Evolutionary conservation across 352 stramenopile species (phyloP).

Genomic region (Thalassiosira hispida): DNA sequence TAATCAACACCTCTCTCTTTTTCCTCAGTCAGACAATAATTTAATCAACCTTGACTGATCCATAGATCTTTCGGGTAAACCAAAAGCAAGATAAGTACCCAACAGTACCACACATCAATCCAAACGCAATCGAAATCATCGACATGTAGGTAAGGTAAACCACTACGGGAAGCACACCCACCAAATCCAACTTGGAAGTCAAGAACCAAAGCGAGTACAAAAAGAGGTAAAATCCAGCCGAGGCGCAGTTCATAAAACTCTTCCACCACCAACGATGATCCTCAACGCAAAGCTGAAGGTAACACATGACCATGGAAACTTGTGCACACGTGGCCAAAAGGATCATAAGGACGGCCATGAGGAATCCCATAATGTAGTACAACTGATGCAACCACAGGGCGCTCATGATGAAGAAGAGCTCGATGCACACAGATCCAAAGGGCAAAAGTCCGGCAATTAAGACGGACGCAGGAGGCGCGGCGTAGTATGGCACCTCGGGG

Average conservation of each 20-base stretch:
- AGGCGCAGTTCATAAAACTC: constrained; percentile 95
- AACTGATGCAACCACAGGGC: constrained; percentile 98
- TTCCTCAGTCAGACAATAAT: constrained; percentile 23
- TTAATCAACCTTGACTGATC: constrained; percentile 97
- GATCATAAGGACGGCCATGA: constrained; percentile 98
- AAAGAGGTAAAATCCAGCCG: constrained; percentile 97
- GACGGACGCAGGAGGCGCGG: constrained; percentile 92
- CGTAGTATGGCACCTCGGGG: constrained; percentile 94
- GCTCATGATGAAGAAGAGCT: constrained; percentile 99
- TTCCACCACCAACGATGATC: constrained; percentile 98
- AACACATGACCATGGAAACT: constrained; percentile 99
- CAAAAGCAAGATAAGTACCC: constrained; percentile 97
- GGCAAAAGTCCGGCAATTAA: constrained; percentile 97
- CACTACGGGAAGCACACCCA: constrained; percentile 83
- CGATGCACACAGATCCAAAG: constrained; percentile 99
- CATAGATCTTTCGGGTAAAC: constrained; percentile 99
- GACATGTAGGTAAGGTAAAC: constrained; percentile 99
- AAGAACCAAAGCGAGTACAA: constrained; percentile 99
- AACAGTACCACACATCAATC: constrained; percentile 95
- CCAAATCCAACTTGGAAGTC: constrained; percentile 96
- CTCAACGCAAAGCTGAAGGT: constrained; percentile 99
- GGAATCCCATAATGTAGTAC: constrained; percentile 99
- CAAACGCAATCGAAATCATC: constrained; percentile 96
- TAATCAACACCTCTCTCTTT: too few species aligned
- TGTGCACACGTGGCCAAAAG: constrained; percentile 97